Evolutionary conservation across 2,329 filamentous ascomycete species (phyloP).

Genomic region (Xylaria sp.): DNA sequence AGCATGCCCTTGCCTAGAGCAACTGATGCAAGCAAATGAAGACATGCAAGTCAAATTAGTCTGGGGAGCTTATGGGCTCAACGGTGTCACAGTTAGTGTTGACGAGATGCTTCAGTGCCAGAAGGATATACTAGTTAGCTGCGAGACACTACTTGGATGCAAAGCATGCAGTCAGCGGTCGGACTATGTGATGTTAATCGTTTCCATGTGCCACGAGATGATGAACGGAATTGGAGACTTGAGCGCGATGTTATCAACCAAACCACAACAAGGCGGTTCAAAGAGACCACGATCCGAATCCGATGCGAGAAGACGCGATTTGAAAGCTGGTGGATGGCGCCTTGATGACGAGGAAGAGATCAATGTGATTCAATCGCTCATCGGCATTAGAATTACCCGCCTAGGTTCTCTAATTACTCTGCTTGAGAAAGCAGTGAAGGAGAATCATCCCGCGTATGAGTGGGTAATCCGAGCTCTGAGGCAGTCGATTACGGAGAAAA

Average conservation of each 20-base stretch:
- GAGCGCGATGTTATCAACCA: neutral
- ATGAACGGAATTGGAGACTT: constrained; percentile 10
- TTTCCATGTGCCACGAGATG: constrained; percentile 18
- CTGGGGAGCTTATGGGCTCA: constrained; percentile 1
- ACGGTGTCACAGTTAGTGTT: constrained; percentile 6
- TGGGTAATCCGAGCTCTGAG: constrained; percentile 9
- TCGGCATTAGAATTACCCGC: constrained; percentile 10
- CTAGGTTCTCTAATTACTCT: neutral
- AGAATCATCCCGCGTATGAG: constrained; percentile 8
- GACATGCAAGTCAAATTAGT: constrained; percentile 19
- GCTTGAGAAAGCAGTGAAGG: constrained; percentile 5
- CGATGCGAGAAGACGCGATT: neutral
- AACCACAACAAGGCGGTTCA: neutral
- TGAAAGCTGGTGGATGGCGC: constrained; percentile 10
- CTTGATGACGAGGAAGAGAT: constrained; percentile 15
- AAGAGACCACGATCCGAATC: constrained; percentile 11
- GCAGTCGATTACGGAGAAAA: constrained; percentile 3
- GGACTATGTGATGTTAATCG: constrained; percentile 15
- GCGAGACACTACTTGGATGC: constrained; percentile 8
- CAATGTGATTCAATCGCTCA: constrained; percentile 8
- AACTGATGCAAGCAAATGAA: constrained; percentile 14
- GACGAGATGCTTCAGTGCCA: constrained; percentile 20
- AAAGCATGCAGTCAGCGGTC: constrained; percentile 5
- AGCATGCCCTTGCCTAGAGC: constrained; percentile 8
- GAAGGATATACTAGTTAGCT: constrained; percentile 14